Evolutionary conservation across 2,329 filamentous ascomycete genomes (phyloP).

Genomic region (Fusarium concolor): DNA sequence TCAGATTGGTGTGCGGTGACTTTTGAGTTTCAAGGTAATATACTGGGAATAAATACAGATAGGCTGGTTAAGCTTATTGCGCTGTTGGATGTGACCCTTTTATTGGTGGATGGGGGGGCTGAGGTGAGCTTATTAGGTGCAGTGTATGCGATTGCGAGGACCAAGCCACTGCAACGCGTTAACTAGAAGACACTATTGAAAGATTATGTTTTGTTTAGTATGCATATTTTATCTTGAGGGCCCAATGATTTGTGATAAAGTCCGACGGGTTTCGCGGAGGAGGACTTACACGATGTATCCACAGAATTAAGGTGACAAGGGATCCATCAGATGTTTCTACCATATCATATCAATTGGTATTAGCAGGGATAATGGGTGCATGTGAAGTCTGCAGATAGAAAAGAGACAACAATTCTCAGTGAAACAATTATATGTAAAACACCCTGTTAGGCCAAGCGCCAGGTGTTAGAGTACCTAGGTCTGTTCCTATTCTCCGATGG

Average conservation of each 20-base stretch:
- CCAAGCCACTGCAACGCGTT: background rate
- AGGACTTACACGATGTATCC: background rate
- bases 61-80: conserved; percentile 18
- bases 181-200: background rate
- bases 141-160: background rate
- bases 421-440: background rate
- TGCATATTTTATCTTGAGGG: background rate
- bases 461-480: background rate
- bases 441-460: background rate
- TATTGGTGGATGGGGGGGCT: background rate
- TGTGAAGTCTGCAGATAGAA: background rate
- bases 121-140: conserved; percentile 10
- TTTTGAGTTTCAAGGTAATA: background rate
- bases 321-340: background rate
- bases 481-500: conserved; percentile 13
- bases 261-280: conserved; percentile 1
- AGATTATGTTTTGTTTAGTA: background rate
- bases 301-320: background rate
- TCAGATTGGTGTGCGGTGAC: background rate
- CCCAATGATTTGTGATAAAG: background rate
- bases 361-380: background rate
- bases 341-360: no score
- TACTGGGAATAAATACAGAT: background rate
- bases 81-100: background rate
- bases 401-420: background rate